A percentile compares a stretch with the other conserved stretches of the same genome.
These are phyloP conservation scores for Bolboschoenus planiculmis DNA, from an alignment of 176 grass and related monocot species.

Conservation along the genomic window DNA sequence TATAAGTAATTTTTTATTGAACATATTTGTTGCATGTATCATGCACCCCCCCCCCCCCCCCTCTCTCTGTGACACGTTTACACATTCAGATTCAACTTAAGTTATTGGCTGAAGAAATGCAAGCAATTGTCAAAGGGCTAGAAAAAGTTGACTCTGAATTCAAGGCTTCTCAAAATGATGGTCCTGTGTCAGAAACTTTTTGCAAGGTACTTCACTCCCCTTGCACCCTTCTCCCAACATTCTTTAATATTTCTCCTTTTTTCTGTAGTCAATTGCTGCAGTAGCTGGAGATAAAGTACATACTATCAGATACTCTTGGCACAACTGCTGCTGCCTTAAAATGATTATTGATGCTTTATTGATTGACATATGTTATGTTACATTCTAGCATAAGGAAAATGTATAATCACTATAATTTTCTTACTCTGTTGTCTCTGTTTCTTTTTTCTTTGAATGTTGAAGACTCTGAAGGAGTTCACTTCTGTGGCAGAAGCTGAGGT, in stretches of 20 bases:
- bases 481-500: constrained; percentile 79
- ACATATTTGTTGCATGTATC: not conserved
- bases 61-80: not conserved
- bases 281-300: not conserved
- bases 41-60: constrained; percentile 13
- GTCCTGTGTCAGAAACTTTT: constrained; percentile 87
- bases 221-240: not conserved
- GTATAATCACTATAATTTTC: not conserved
- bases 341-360: not conserved
- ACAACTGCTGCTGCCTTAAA: not conserved
- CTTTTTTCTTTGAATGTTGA: constrained; percentile 11
- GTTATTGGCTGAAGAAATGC: constrained; percentile 99
- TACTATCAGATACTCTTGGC: not conserved
- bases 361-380: not conserved
- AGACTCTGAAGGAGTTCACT: constrained; percentile 92
- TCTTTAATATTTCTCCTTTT: not conserved
- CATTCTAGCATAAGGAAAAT: not conserved
- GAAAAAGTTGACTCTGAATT: constrained; percentile 81
- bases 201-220: constrained; percentile 37
- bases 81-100: constrained; percentile 86
- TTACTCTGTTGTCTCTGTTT: not conserved
- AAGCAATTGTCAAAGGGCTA: constrained; percentile 85
- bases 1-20: constrained; percentile 9
- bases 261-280: not conserved
- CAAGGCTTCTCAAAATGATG: constrained; percentile 94